Evolutionary conservation across 768 basidiomycete genomes (phyloP).

Genomic region (Tylopilus vinaceipallidus): DNA sequence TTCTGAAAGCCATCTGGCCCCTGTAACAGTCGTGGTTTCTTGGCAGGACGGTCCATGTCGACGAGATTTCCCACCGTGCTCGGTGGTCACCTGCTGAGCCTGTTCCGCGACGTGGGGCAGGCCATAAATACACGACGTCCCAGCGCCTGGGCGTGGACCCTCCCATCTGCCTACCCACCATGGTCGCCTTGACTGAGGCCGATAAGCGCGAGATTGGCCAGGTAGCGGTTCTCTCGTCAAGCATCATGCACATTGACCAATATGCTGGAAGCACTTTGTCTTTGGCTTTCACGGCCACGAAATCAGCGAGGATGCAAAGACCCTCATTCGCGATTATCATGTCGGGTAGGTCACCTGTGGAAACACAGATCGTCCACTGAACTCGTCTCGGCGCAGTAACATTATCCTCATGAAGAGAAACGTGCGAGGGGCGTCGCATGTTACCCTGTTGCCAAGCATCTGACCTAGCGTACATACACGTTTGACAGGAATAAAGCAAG

Average conservation of each 20-base stretch:
- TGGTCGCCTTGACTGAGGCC: conserved; percentile 33
- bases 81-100: too few species aligned
- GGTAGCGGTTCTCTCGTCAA: conserved; percentile 23
- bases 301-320: conserved; percentile 48
- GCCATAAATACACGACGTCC: conserved; percentile 1
- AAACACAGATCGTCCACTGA: background rate
- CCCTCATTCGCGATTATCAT: conserved; percentile 59
- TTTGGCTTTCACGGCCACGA: conserved; percentile 65
- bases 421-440: conserved; percentile 42
- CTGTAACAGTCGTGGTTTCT: conserved; percentile 16
- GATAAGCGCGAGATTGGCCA: conserved; percentile 47
- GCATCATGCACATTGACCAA: background rate
- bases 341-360: conserved; percentile 41
- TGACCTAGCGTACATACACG: background rate
- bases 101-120: background rate
- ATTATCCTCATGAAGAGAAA: conserved; percentile 73
- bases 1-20: conserved; percentile 33
- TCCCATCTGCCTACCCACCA: background rate
- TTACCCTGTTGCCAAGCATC: background rate
- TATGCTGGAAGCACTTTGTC: conserved; percentile 58
- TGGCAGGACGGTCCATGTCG: conserved; percentile 8
- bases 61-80: too few species aligned
- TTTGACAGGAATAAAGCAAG: conserved; percentile 50
- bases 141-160: background rate
- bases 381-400: conserved; percentile 33